Evolutionary conservation across 208 protist species (phyloP).

Genomic region (Trypanosoma mega): DNA sequence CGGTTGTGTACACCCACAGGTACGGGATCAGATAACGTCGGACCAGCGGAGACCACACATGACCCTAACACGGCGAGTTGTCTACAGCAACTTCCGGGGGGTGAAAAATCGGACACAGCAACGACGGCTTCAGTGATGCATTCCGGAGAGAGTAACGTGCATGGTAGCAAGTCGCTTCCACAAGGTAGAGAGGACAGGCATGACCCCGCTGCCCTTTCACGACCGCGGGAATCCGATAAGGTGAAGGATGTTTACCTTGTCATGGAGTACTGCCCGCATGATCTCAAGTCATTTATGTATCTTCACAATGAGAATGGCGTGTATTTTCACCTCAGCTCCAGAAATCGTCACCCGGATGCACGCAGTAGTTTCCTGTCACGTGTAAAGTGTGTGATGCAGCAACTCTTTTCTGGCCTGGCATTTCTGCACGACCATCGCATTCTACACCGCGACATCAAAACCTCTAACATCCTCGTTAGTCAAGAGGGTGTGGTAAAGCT

Average conservation of each 20-base stretch:
- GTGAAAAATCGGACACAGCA: not conserved
- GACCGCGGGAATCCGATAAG: constrained; percentile 20
- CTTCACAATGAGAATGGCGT: constrained; percentile 29
- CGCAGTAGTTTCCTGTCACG: constrained; percentile 51
- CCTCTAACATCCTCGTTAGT: constrained; percentile 85
- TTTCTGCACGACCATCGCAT: constrained; percentile 86
- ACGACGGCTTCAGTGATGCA: not conserved
- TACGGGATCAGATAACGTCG: too few species aligned
- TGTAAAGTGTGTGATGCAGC: constrained; percentile 76
- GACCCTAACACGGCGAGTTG: too few species aligned
- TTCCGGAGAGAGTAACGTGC: too few species aligned
- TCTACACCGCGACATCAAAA: constrained; percentile 88
- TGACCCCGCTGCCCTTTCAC: too few species aligned
- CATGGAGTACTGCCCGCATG: constrained; percentile 81
- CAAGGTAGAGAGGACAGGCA: too few species aligned
- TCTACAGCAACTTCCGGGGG: too few species aligned
- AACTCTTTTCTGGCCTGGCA: constrained; percentile 62
- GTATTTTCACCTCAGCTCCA: constrained; percentile 60
- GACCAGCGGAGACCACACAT: too few species aligned
- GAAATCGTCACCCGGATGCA: constrained; percentile 60
- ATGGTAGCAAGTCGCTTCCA: too few species aligned
- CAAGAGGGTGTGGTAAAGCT: constrained; percentile 68
- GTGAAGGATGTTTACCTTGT: constrained; percentile 75
- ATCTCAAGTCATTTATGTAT: constrained; percentile 74
- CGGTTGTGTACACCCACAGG: not conserved